These are phyloP conservation scores for Glaciozyma martinii DNA, from an alignment of 768 basidiomycete genomes.

Conservation along the genomic window DNA sequence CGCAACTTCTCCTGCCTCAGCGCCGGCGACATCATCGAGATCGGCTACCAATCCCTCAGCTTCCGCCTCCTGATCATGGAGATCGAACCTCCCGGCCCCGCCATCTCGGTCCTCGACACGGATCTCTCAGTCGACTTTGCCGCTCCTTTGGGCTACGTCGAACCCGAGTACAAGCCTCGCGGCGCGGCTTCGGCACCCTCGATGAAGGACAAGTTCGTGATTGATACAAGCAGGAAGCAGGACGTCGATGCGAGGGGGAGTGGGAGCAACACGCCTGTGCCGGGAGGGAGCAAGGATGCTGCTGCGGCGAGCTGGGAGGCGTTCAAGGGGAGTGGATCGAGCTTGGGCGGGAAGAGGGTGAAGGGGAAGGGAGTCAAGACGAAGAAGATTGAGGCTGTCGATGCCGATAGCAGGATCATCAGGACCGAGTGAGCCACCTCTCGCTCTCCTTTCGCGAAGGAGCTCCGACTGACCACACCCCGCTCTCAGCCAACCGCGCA, in stretches of 20 bases:
- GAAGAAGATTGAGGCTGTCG: constrained; percentile 68
- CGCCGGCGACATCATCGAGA: constrained; percentile 95
- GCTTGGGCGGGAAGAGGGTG: constrained; percentile 77
- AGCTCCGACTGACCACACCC: neutral
- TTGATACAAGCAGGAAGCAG: constrained; percentile 49
- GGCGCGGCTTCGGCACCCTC: constrained; percentile 65
- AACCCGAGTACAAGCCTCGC: constrained; percentile 61
- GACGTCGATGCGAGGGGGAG: constrained; percentile 23
- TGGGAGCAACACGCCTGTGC: constrained; percentile 52
- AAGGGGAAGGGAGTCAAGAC: constrained; percentile 89
- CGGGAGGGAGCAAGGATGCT: constrained; percentile 49
- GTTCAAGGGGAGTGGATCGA: constrained; percentile 92
- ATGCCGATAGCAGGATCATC: constrained; percentile 75
- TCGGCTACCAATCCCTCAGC: constrained; percentile 88
- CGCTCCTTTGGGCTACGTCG: constrained; percentile 71
- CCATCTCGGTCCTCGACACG: constrained; percentile 83
- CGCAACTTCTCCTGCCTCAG: constrained; percentile 86
- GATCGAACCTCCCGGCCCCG: constrained; percentile 70
- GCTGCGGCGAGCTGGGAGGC: constrained; percentile 49
- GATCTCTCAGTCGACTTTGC: constrained; percentile 98
- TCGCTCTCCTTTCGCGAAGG: neutral
- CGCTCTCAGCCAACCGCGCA: constrained; percentile 57
- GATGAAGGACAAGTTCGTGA: constrained; percentile 95
- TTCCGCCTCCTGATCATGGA: constrained; percentile 97
- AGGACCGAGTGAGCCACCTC: constrained; percentile 66